phyloP scores from a whole-genome alignment of 805 yeast species.

The Metschnikowia cerradonensis region DNA sequence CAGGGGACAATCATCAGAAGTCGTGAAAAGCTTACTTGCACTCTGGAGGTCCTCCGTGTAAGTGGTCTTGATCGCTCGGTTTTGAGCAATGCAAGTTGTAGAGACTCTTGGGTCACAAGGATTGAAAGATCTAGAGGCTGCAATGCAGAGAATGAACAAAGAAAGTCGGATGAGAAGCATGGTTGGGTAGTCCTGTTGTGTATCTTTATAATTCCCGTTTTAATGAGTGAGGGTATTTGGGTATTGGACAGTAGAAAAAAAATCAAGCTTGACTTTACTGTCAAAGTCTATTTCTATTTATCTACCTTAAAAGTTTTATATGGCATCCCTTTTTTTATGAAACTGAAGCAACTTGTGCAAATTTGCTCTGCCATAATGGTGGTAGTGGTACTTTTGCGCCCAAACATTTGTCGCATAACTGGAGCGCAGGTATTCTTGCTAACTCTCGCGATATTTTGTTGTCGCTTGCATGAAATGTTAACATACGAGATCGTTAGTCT shows the following conservation, averaged over 20 bases:
- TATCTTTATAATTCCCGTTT: not conserved
- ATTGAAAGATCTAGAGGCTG: not conserved
- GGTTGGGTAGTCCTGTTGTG: not conserved
- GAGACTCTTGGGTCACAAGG: slow-evolving; percentile 29
- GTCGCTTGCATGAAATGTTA: not conserved
- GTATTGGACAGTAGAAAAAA: not conserved
- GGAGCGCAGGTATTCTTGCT: not conserved
- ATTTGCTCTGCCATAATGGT: not conserved
- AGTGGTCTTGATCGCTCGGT: slow-evolving; percentile 23
- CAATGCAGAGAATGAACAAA: not conserved
- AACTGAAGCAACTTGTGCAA: not conserved
- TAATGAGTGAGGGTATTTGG: not conserved
- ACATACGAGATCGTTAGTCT: too few relatives aligned
- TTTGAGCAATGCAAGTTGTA: slow-evolving; percentile 22
- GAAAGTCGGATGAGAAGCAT: not conserved
- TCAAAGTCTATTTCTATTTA: not conserved
- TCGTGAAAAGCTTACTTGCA: slow-evolving; percentile 12
- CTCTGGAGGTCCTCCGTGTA: not conserved
- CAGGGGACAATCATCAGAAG: slow-evolving; percentile 10
- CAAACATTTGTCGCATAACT: not conserved
- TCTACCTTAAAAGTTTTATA: not conserved
- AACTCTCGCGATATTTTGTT: not conserved
- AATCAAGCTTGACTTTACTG: not conserved
- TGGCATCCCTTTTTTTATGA: not conserved
- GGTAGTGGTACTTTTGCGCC: not conserved